Evolutionary conservation across 805 yeast species (phyloP).

Genomic region (Pichia nakasei): DNA sequence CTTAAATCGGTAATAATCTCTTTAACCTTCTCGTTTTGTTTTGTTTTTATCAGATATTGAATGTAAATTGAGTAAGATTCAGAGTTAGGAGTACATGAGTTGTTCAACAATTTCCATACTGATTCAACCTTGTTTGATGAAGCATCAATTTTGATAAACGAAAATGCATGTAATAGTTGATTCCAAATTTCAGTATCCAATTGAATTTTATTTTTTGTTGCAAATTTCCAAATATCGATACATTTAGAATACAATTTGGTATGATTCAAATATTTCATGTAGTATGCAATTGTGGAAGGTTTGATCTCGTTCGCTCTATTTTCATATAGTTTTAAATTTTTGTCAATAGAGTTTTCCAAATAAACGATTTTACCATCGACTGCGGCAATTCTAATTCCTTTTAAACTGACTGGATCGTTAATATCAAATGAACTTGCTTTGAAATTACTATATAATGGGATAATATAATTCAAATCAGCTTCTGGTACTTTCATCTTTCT

Average conservation of each 20-base stretch:
- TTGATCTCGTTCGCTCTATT: constrained; percentile 6
- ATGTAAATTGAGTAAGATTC: constrained; percentile 42
- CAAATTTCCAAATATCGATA: constrained; percentile 11
- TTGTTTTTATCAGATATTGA: constrained; percentile 36
- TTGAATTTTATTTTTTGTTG: constrained; percentile 24
- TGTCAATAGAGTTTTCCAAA: constrained; percentile 6
- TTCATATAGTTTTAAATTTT: constrained; percentile 4
- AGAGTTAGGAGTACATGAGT: constrained; percentile 33
- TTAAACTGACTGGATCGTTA: constrained; percentile 26
- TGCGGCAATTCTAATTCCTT: constrained; percentile 4
- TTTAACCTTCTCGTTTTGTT: constrained; percentile 34
- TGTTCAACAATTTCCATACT: constrained; percentile 23
- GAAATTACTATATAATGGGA: constrained; percentile 4
- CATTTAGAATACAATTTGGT: constrained; percentile 8
- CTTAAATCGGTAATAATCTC: constrained; percentile 28
- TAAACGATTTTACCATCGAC: constrained; percentile 6
- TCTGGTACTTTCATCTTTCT: constrained; percentile 2
- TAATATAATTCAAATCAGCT: constrained; percentile 6
- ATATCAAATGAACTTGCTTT: constrained; percentile 13
- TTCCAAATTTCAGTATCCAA: constrained; percentile 44
- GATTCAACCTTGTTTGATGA: constrained; percentile 32
- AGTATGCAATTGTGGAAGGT: constrained; percentile 9
- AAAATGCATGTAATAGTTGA: constrained; percentile 34
- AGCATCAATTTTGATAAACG: constrained; percentile 17
- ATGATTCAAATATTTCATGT: constrained; percentile 12